These are phyloP conservation scores for Trypanosomatidae sp. DNA, from an alignment of 208 protist species.

Conservation along the genomic window DNA sequence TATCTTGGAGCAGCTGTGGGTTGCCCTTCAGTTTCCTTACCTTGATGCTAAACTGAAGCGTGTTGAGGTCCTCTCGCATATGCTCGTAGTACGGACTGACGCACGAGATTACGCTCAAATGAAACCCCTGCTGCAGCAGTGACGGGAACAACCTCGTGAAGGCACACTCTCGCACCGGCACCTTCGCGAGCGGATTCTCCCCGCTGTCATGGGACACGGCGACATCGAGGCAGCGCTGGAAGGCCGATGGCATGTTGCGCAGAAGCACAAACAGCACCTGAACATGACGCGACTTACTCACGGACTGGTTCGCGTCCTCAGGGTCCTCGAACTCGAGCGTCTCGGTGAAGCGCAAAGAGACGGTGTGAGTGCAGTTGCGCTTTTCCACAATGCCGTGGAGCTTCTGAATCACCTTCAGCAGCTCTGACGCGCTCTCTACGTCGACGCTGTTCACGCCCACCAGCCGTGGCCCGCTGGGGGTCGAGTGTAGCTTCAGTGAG, in stretches of 20 bases:
- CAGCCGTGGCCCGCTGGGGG: slow-evolving; percentile 46
- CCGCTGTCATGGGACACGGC: slow-evolving; percentile 85
- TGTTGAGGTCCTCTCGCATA: slow-evolving; percentile 69
- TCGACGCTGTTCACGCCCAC: slow-evolving; percentile 53
- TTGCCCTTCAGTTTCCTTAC: slow-evolving; percentile 56
- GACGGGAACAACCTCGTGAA: slow-evolving; percentile 75
- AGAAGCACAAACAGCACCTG: slow-evolving; percentile 77
- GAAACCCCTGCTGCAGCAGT: slow-evolving; percentile 76
- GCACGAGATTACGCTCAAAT: slow-evolving; percentile 69
- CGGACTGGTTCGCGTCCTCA: slow-evolving; percentile 55
- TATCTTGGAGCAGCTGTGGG: slow-evolving; percentile 69
- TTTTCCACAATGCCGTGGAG: slow-evolving; percentile 45
- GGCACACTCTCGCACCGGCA: slow-evolving; percentile 78
- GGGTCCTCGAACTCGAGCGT: slow-evolving; percentile 85
- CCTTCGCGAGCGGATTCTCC: slow-evolving; percentile 83
- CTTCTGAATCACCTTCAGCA: slow-evolving; percentile 48
- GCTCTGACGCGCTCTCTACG: slow-evolving; percentile 30
- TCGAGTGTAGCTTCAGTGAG: slow-evolving; percentile 52
- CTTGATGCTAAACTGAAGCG: slow-evolving; percentile 60
- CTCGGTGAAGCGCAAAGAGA: slow-evolving; percentile 79
- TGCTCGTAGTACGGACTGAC: slow-evolving; percentile 86
- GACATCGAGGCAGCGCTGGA: slow-evolving; percentile 85
- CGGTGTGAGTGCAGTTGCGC: slow-evolving; percentile 73
- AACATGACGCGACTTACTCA: slow-evolving; percentile 76
- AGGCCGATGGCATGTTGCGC: slow-evolving; percentile 70